phyloP scores from a whole-genome alignment of 139 green algal species.

The Chlorella sp. region DNA sequence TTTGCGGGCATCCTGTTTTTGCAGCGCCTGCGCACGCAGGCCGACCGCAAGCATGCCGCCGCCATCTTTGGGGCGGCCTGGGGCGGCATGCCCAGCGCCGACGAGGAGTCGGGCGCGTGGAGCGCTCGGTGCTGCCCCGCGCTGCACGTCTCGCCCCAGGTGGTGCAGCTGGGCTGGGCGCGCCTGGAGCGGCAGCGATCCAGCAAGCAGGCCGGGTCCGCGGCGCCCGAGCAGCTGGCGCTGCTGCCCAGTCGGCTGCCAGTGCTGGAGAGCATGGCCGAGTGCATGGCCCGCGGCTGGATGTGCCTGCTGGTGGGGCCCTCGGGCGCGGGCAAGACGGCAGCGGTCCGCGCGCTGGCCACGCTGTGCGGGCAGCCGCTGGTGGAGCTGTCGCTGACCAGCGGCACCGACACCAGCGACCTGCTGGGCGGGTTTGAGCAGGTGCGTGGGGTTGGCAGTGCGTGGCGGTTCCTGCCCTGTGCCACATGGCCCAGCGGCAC shows the following conservation, averaged over 20 bases:
- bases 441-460: constrained; percentile 59
- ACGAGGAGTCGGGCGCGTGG: too few relatives aligned
- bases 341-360: constrained; percentile 25
- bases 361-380: constrained; percentile 54
- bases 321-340: constrained; percentile 50
- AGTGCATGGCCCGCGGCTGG: constrained; percentile 54
- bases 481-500: not conserved
- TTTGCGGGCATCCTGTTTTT: constrained; percentile 78
- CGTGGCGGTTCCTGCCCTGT: not conserved
- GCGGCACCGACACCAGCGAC: constrained; percentile 91
- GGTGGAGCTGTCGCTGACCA: constrained; percentile 83
- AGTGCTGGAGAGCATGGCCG: constrained; percentile 70
- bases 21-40: constrained; percentile 75
- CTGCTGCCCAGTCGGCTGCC: constrained; percentile 67
- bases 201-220: too few relatives aligned
- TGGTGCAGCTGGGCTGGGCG: constrained; percentile 34
- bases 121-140: constrained; percentile 8
- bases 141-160: constrained; percentile 28
- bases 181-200: too few relatives aligned
- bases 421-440: constrained; percentile 99
- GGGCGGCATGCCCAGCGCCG: too few relatives aligned
- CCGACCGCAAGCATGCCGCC: constrained; percentile 61
- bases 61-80: constrained; percentile 46
- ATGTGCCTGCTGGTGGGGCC: constrained; percentile 78
- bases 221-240: constrained; percentile 28